Base-by-base conservation (phyloP, 176 grass and related monocot genomes). In the Oryza glumipatula region DNA sequence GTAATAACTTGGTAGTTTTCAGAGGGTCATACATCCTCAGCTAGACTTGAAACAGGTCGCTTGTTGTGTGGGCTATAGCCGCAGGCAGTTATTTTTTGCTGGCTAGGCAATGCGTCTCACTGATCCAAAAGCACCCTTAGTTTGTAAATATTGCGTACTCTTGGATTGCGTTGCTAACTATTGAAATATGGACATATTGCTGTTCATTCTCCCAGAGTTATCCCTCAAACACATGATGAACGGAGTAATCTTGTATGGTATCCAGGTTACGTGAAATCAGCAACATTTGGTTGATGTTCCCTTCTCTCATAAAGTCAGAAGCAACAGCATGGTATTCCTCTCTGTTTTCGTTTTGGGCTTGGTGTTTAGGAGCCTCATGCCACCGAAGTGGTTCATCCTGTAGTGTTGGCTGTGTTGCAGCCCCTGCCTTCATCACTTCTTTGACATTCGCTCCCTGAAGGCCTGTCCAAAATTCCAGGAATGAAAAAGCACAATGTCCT, bases 1-100 rank as follows among this genome's bases (percentile, higher is more conserved):
- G 26, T 9, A 19, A 76, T 64, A 65, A 68, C 72, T 76, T 80
- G 24, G 39, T 41, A 41, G 7, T 71, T 85, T 30, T 56, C 0
- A 10, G 64, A 76, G 33, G 17, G 67, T 82, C 76, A 76, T 51
- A 21, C 21, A 22, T 61, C 19, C 56, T 61, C 7, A 7, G 52
- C 49, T 52, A 52, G 14, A 54, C 51, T 54, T 17, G 15, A 56
- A 56, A 56, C 16, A 56, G 16, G 52, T 56, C 7, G 52, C 16
- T 5, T 1, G 16, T 56, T 56, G 52, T 6, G 0, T 52, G 49
- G 45, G 12, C 4, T 56, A 56, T 56, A 19, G 16, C 52, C 5
- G 6, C 15, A 56, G 52, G 52, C 2, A 19, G 5, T 56, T 56
- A 56, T 56, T 56, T 54, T 13, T 56, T 56, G 52, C 52, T 56